These are phyloP conservation scores for Penicillium salamii DNA, from an alignment of 495 filamentous ascomycete species.

Conservation along the genomic window DNA sequence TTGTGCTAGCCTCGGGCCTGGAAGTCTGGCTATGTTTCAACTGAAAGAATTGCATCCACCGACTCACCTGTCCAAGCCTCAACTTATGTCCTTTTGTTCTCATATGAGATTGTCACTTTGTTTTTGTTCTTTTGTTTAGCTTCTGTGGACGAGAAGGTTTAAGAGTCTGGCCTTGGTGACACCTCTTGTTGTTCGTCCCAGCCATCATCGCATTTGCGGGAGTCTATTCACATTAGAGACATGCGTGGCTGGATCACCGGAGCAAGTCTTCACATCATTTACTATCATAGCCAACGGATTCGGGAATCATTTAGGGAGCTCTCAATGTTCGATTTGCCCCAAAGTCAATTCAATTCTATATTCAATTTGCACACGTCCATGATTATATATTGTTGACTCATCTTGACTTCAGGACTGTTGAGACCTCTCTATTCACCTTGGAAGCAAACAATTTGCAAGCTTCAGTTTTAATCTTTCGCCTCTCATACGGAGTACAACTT, in stretches of 20 bases:
- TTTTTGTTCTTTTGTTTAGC: constrained; percentile 7
- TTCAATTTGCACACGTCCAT: neutral
- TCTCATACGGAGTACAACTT: too few species aligned
- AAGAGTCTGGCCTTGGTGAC: constrained; percentile 10
- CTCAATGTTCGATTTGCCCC: constrained; percentile 8
- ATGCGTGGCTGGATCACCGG: constrained; percentile 28
- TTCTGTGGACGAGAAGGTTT: constrained; percentile 9
- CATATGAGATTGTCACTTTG: neutral
- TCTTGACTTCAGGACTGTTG: too few species aligned
- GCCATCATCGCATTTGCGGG: constrained; percentile 26
- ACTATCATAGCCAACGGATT: constrained; percentile 4
- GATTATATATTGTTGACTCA: too few species aligned
- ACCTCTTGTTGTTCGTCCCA: constrained; percentile 5
- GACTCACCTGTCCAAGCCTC: neutral
- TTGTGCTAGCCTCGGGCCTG: neutral
- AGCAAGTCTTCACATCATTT: constrained; percentile 12
- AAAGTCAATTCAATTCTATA: constrained; percentile 10
- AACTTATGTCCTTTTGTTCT: neutral
- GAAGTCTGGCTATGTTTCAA: neutral
- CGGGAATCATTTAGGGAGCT: constrained; percentile 2
- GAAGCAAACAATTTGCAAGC: too few species aligned
- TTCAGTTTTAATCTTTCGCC: too few species aligned
- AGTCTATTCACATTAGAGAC: constrained; percentile 21
- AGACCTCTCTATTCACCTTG: too few species aligned
- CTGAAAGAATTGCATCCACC: neutral